phyloP scores from a whole-genome alignment of 352 stramenopile genomes.

The Stephanocyclus meneghinianus region DNA sequence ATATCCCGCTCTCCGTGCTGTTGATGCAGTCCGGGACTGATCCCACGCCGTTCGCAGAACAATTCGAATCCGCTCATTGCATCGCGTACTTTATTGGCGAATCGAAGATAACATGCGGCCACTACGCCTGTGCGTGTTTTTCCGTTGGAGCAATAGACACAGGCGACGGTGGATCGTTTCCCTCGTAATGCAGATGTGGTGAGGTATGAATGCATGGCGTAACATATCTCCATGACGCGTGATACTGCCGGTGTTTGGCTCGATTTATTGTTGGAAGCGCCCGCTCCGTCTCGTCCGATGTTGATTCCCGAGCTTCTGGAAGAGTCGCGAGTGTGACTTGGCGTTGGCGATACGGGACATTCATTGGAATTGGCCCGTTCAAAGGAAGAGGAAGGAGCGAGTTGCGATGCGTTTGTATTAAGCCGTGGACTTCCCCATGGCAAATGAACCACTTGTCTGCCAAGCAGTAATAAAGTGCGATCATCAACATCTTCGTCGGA shows the following conservation, averaged over 20 bases:
- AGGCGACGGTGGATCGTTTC: conserved; percentile 68
- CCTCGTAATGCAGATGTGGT: conserved; percentile 26
- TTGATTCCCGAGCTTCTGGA: not conserved
- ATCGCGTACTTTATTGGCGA: conserved; percentile 69
- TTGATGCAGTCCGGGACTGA: conserved; percentile 23
- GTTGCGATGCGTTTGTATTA: no score
- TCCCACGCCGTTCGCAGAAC: conserved; percentile 84
- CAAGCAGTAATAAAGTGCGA: conserved; percentile 56
- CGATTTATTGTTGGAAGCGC: conserved; percentile 14
- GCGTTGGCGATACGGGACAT: not conserved
- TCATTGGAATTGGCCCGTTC: not conserved
- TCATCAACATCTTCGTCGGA: conserved; percentile 61
- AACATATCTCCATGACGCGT: conserved; percentile 89
- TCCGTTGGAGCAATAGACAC: conserved; percentile 89
- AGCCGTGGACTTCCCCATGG: conserved; percentile 54
- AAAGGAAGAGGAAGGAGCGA: not conserved
- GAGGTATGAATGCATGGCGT: conserved; percentile 90
- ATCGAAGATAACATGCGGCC: conserved; percentile 91
- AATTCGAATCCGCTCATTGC: conserved; percentile 87
- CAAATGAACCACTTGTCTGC: conserved; percentile 69
- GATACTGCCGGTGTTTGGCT: conserved; percentile 52
- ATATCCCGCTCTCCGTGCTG: conserved; percentile 42
- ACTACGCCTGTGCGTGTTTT: conserved; percentile 92
- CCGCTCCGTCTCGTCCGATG: no score
- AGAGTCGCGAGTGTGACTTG: not conserved